A percentile compares a stretch with the other conserved stretches of the same genome.
phyloP scores from a whole-genome alignment of 2,329 filamentous ascomycete genomes.

The Dichotomopilus funicola region DNA sequence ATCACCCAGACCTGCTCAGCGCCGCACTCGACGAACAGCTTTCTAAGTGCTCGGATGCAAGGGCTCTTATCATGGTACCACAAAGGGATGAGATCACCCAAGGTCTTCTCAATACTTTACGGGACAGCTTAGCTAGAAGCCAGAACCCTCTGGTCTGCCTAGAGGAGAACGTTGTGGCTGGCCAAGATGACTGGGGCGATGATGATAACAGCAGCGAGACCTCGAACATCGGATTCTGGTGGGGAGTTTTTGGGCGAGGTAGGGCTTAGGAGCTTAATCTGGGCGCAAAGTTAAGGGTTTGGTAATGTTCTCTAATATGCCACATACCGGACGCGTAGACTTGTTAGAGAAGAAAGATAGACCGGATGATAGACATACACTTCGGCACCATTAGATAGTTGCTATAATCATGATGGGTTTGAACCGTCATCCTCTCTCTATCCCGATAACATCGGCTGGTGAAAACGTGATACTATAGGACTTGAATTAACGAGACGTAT shows the following conservation, averaged over 20 bases:
- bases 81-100: slow-evolving; percentile 63
- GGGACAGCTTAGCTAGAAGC: slow-evolving; percentile 50
- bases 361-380: too few species aligned
- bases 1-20: slow-evolving; percentile 70
- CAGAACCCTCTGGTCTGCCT: slow-evolving; percentile 43
- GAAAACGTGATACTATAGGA: too few species aligned
- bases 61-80: slow-evolving; percentile 75
- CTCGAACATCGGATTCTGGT: slow-evolving; percentile 57
- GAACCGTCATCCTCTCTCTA: too few species aligned
- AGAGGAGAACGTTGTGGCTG: slow-evolving; percentile 56
- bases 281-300: neutral
- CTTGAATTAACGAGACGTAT: too few species aligned
- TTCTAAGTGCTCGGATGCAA: slow-evolving; percentile 46
- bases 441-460: too few species aligned
- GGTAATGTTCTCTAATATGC: neutral
- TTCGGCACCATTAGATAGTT: too few species aligned
- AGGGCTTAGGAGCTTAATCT: too few species aligned
- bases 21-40: slow-evolving; percentile 65
- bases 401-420: too few species aligned
- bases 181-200: slow-evolving; percentile 67
- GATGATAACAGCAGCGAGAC: slow-evolving; percentile 37
- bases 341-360: too few species aligned
- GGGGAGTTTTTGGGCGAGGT: slow-evolving; percentile 49
- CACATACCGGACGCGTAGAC: too few species aligned
- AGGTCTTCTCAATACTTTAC: slow-evolving; percentile 57